Evolutionary conservation across 129 eudicot genomes (phyloP), one percentile per base, ranked within the genome.

Genomic region (Pseudognaphalium luteoalbum): DNA sequence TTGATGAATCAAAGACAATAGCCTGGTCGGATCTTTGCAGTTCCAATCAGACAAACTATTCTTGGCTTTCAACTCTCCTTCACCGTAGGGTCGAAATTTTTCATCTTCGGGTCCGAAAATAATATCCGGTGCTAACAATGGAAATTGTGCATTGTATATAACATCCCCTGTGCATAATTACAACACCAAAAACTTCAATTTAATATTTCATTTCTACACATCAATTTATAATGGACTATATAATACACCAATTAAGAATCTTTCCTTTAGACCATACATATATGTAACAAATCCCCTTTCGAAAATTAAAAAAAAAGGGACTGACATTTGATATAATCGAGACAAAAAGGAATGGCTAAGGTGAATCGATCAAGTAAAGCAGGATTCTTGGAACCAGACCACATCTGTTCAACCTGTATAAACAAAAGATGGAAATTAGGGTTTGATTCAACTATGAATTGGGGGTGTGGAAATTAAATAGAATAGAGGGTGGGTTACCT

Each of bases 31-130:
- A 67, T 93, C 98, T 81, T 80, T 93, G 82, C 76, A 80, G 44
- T 86, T 91, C 98, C 98, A 93, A 69, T 87, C 84, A 22, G 86
- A 75, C 74, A 93, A 78, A 77, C 81, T 77, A 83, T 75, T 85
- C 78, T 82, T 86, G 34, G 65, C 42, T 63, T 70, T 85, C 32
- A 67, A 61, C 10, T 80, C 84, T 33, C 87, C 86, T 57, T 66
- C 83, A 64, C 75, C 85, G 11, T 76, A 91, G 0, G 97, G 96
- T 64, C 80, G 85, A 70, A 93, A 91, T 22, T 37, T 62, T 66
- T 87, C 97, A 81, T 93, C 97, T 74, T 93, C 97, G 1, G 93
- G 91, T 29, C 98, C 98, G 25, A 93, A 93, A 12, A 93, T 84
- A 22, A 93, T 50, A 82, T 93, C 98, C 3, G 98, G 98, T 10